A percentile compares a stretch with the other conserved stretches of the same genome.
phyloP scores from a whole-genome alignment of 2,329 filamentous ascomycete species.

The Arachnomyces sp. region DNA sequence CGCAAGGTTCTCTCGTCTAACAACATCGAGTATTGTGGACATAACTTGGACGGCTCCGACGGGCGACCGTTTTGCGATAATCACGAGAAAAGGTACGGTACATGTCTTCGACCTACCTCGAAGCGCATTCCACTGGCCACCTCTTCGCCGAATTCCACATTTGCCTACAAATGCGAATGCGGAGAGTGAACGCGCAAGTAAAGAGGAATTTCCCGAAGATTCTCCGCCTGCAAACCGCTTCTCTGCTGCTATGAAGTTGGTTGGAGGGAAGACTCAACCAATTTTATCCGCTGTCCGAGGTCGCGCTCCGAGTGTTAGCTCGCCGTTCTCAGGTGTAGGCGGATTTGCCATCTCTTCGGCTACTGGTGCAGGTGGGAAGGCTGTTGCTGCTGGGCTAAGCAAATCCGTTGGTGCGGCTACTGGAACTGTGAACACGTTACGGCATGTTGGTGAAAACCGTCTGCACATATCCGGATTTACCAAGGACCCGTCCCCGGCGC shows the following conservation, averaged over 20 bases:
- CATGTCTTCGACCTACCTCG: conserved; percentile 83
- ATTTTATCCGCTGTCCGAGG: conserved; percentile 61
- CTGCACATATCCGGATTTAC: conserved; percentile 37
- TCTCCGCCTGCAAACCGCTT: conserved; percentile 33
- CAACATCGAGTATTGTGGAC: conserved; percentile 82
- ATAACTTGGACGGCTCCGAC: conserved; percentile 78
- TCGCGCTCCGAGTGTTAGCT: conserved; percentile 41
- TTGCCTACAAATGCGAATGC: conserved; percentile 37
- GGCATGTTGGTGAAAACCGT: conserved; percentile 42
- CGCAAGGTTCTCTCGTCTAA: conserved; percentile 84
- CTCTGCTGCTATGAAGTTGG: conserved; percentile 61
- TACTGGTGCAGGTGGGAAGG: conserved; percentile 39
- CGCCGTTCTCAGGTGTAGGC: conserved; percentile 35
- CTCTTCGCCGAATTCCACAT: conserved; percentile 47
- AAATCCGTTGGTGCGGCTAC: conserved; percentile 44
- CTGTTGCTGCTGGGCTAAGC: conserved; percentile 42
- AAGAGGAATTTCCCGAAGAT: conserved; percentile 42
- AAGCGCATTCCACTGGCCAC: conserved; percentile 80
- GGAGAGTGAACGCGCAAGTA: conserved; percentile 38
- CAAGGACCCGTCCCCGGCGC: conserved; percentile 32
- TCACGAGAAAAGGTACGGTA: conserved; percentile 91
- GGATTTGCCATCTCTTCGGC: conserved; percentile 39
- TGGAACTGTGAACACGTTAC: conserved; percentile 41
- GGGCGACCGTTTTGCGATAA: conserved; percentile 75
- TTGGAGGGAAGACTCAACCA: conserved; percentile 53